Percentiles rank a stretch among this genome's conserved stretches.
phyloP scores from a whole-genome alignment of 768 basidiomycete genomes.

The Chalciporus pseudorubinellus region DNA sequence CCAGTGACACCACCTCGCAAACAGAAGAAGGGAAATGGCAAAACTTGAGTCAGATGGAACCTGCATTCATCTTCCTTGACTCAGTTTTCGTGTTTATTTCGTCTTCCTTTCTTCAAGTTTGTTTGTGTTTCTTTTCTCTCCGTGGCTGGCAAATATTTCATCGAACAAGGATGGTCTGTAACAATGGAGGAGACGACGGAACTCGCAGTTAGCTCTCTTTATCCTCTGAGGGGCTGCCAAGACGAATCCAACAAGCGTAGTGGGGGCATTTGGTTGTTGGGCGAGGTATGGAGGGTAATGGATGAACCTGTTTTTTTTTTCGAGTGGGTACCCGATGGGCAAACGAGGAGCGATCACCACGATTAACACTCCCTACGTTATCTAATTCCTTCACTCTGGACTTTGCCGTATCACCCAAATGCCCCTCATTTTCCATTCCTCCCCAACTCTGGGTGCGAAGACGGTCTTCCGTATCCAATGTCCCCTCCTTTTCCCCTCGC shows the following conservation, averaged over 20 bases:
- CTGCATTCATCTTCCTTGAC: conserved; percentile 26
- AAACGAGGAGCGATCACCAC: conserved; percentile 22
- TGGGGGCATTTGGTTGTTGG: conserved; percentile 8
- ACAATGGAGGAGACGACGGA: conserved; percentile 17
- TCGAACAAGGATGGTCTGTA: conserved; percentile 19
- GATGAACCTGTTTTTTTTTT: conserved; percentile 18
- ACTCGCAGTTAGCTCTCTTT: conserved; percentile 11
- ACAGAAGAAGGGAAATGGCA: conserved; percentile 94
- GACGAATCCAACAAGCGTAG: conserved; percentile 12
- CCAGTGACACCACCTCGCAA: conserved; percentile 96
- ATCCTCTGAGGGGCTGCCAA: conserved; percentile 4
- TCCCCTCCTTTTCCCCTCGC: no score
- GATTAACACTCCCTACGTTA: conserved; percentile 26
- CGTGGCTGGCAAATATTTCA: conserved; percentile 28
- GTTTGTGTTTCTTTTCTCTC: conserved; percentile 15
- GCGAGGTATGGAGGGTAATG: conserved; percentile 5
- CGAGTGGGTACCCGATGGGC: conserved; percentile 13
- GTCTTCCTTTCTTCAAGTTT: conserved; percentile 26
- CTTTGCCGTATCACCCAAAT: conserved; percentile 9
- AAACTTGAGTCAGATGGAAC: conserved; percentile 44
- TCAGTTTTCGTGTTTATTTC: conserved; percentile 31
- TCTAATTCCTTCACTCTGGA: conserved; percentile 32
- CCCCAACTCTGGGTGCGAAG: no score
- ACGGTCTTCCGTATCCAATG: no score
- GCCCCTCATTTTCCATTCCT: not conserved